phyloP scores from a whole-genome alignment of 176 grass and related monocot genomes.

The Elymus sibiricus region DNA sequence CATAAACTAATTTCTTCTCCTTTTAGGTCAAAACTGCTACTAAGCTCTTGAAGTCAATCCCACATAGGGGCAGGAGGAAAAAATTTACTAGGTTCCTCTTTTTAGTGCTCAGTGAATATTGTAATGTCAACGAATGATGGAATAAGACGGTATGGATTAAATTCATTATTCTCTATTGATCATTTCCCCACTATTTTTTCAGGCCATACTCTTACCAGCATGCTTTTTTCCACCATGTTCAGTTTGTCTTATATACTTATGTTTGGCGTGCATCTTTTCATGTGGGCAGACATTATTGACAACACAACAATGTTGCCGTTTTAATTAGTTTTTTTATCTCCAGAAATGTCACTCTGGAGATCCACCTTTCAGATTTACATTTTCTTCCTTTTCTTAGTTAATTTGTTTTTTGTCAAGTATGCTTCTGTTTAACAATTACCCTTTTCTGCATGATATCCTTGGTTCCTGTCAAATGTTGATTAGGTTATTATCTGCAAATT shows the following conservation, averaged over 20 bases:
- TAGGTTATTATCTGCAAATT: not conserved
- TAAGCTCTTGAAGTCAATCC: constrained; percentile 68
- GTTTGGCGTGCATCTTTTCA: constrained; percentile 10
- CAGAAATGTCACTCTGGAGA: not conserved
- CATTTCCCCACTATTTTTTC: not conserved
- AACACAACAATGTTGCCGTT: not conserved
- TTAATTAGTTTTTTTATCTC: not conserved
- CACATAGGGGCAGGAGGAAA: constrained; percentile 57
- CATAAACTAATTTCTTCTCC: not conserved
- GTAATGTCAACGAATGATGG: constrained; percentile 82
- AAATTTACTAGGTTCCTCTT: constrained; percentile 83
- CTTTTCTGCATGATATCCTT: not conserved
- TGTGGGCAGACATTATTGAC: not conserved
- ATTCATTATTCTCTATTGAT: not conserved
- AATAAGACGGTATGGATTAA: constrained; percentile 77
- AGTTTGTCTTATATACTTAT: not conserved
- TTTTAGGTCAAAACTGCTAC: constrained; percentile 81
- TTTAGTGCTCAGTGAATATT: constrained; percentile 92
- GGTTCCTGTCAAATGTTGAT: not conserved
- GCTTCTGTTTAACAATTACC: not conserved
- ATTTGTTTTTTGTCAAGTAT: not conserved
- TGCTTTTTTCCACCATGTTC: not conserved
- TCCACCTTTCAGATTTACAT: not conserved
- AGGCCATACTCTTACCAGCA: not conserved
- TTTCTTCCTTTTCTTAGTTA: not conserved